Percentiles rank a stretch among this genome's conserved stretches.
Evolutionary conservation across 139 green algal species (phyloP).

Genomic region (Yamagishiella unicocca): DNA sequence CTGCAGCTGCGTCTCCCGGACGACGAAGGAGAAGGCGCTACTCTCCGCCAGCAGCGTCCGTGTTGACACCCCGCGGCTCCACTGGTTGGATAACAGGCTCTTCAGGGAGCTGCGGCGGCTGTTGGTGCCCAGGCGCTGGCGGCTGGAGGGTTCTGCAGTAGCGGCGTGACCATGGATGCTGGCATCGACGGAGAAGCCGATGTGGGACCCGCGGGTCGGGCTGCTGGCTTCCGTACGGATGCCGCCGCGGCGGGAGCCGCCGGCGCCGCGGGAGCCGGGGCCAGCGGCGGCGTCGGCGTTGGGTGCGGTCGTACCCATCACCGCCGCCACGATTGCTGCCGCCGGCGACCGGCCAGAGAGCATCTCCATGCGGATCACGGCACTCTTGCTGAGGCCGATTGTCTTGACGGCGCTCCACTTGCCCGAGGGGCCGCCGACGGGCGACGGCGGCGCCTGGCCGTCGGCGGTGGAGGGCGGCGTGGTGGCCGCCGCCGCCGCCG

Average conservation of each 20-base stretch:
- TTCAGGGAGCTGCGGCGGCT: neutral
- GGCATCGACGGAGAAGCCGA: neutral
- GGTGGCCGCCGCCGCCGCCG: neutral
- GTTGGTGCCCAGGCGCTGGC: neutral
- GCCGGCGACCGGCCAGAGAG: neutral
- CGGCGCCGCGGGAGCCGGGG: neutral
- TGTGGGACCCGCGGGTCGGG: neutral
- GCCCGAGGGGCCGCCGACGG: neutral
- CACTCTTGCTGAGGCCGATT: slow-evolving; percentile 20
- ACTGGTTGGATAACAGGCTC: neutral
- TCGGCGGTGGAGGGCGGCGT: neutral
- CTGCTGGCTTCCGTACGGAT: neutral
- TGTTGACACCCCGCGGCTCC: neutral
- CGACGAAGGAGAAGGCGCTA: slow-evolving; percentile 14
- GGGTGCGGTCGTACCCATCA: too few species aligned
- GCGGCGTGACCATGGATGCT: neutral
- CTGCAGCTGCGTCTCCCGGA: neutral
- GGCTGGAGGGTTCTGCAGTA: neutral
- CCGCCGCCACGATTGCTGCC: too few species aligned
- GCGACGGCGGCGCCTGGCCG: neutral
- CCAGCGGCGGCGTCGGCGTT: neutral
- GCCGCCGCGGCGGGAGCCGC: neutral
- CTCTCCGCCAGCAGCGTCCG: neutral
- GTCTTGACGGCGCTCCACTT: neutral
- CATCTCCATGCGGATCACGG: slow-evolving; percentile 47